Conservation (phyloP, 139 green algal species). For the Chlamydomonas urium region DNA sequence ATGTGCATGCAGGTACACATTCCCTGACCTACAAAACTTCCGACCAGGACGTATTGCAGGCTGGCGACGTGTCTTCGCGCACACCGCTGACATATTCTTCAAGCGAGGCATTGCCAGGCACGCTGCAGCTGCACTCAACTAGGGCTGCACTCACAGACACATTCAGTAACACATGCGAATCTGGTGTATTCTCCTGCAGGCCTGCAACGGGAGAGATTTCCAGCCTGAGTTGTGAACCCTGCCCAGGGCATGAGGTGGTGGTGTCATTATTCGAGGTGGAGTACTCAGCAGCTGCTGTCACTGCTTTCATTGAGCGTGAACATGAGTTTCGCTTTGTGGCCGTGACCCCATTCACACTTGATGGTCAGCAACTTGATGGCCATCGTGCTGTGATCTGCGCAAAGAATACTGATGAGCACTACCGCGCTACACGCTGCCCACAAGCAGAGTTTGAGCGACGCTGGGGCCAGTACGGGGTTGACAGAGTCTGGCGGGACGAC, state of each 20-base stretch:
- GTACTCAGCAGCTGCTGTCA: conserved; percentile 28
- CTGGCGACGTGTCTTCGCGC: conserved; percentile 83
- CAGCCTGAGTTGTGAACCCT: conserved; percentile 65
- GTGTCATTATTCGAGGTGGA: conserved; percentile 76
- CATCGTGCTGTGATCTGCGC: conserved; percentile 48
- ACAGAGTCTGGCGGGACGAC: conserved; percentile 55
- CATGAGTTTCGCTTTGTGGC: conserved; percentile 86
- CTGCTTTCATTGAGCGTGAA: conserved; percentile 79
- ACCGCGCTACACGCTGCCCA: conserved; percentile 58
- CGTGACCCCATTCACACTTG: conserved; percentile 46
- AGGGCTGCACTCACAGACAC: not conserved
- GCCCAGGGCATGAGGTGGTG: conserved; percentile 39
- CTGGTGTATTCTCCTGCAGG: not conserved
- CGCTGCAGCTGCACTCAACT: too few relatives aligned
- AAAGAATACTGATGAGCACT: conserved; percentile 71
- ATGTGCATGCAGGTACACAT: conserved; percentile 57
- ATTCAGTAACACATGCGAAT: too few relatives aligned
- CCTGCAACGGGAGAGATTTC: conserved; percentile 53
- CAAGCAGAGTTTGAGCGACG: conserved; percentile 65
- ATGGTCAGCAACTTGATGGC: conserved; percentile 9
- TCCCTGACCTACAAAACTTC: conserved; percentile 75
- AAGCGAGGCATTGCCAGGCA: conserved; percentile 70
- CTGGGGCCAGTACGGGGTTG: conserved; percentile 69
- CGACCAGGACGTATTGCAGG: conserved; percentile 36
- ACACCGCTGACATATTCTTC: conserved; percentile 83